Evolutionary conservation across 106 monocot genomes (phyloP), one percentile per base, ranked within the genome.

Genomic region (Acanthochlamys bracteata): DNA sequence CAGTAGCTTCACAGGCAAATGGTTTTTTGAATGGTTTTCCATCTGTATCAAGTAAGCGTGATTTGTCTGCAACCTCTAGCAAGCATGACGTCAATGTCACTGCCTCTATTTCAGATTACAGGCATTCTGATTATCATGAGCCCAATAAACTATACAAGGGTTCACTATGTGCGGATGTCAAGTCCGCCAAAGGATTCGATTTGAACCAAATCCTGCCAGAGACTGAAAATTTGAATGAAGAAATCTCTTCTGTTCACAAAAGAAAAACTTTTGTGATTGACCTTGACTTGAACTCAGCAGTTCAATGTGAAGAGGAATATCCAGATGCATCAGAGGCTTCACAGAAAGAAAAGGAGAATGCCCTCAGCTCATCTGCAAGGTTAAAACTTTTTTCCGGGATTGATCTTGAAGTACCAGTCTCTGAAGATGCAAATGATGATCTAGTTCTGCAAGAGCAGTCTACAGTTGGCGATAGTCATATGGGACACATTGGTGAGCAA

Each of bases 331-430:
- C 6, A 19, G 16, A 6, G 16, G 4, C n/a, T 54, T 54, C 53
- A 10, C 42, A 39, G 22, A 11, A 19, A 54, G 53, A 19, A 16
- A 54, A 54, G 16, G 19, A 11, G 4, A 19, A 54, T 7, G 16
- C 14, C 14, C 45, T 14, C 8, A 10, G 11, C 14, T 49, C 65
- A 42, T 22, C 59, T 20, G 61, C 45, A 46, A 78, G 63, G 69
- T 26, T 19, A 69, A 66, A 11, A 51, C 10, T 41, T 25, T 56
- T 41, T 53, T 63, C 24, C 19, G 43, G 53, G 22, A 77, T 83
- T 59, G 73, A 90, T 67, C 65, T 83, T 55, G 83, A 85, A 67
- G 73, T 59, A 53, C 73, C 73, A 11, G 20, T 51, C 8, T 23
- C 15, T 27, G 20, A 16, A 49, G 39, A 27, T 7, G 40, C 15